Percentiles rank a stretch among this genome's conserved stretches.
Evolutionary conservation across 305 asterid species (phyloP).

Genomic region (Coffea humblotiana): DNA sequence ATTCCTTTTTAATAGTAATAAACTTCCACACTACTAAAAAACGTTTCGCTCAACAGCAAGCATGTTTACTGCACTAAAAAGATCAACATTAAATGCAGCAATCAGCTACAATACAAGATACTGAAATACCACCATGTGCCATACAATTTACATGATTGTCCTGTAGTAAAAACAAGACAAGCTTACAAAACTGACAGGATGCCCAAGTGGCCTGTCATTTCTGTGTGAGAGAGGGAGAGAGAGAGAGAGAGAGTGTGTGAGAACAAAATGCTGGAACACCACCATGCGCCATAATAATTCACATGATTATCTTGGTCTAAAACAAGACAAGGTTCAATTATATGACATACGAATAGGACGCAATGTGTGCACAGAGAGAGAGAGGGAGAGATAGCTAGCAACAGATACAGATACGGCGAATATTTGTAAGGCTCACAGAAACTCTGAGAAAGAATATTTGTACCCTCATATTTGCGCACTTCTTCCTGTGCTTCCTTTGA

Average conservation of each 20-base stretch:
- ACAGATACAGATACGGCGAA: not conserved
- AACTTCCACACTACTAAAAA: not conserved
- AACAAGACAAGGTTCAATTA: not conserved
- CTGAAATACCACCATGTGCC: not conserved
- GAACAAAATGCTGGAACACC: not conserved
- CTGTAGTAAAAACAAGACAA: not conserved
- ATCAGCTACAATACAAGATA: not conserved
- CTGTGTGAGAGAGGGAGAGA: not conserved
- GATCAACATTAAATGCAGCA: not conserved
- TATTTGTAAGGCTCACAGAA: not conserved
- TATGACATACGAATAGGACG: not conserved
- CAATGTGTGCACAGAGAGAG: not conserved
- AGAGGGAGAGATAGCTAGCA: not conserved
- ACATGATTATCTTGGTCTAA: not conserved
- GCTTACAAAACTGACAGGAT: not conserved
- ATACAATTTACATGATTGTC: not conserved
- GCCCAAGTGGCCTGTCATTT: not conserved
- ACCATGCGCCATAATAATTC: not conserved
- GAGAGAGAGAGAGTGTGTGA: no score
- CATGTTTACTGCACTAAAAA: not conserved
- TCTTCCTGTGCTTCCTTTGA: slow-evolving; percentile 74
- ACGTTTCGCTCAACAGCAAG: not conserved
- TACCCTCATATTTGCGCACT: slow-evolving; percentile 69
- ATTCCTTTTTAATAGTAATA: not conserved
- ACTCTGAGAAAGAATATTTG: slow-evolving; percentile 5